Evolutionary conservation across 768 basidiomycete genomes (phyloP).

Genomic region (Rhizopogon vinicolor): DNA sequence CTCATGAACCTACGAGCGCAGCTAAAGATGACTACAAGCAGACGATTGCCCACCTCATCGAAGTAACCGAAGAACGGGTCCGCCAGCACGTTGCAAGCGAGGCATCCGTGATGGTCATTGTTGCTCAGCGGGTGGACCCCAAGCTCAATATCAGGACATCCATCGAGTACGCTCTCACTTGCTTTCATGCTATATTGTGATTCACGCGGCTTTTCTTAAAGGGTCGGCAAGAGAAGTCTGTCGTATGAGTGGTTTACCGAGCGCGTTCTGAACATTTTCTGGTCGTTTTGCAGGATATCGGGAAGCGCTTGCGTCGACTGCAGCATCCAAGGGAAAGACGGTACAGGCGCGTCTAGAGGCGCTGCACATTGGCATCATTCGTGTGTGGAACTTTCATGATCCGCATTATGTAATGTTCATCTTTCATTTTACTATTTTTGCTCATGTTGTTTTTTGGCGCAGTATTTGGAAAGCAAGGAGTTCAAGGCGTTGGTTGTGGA

Average conservation of each 20-base stretch:
- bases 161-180: not conserved
- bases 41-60: not conserved
- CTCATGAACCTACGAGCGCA: not conserved
- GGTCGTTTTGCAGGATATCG: conserved; percentile 12
- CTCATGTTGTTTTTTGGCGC: not conserved
- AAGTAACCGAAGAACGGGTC: not conserved
- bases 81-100: not conserved
- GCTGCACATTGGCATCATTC: conserved; percentile 14
- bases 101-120: not conserved
- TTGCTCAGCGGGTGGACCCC: conserved; percentile 1
- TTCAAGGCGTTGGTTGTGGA: not conserved
- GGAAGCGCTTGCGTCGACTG: conserved; percentile 7
- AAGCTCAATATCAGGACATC: conserved; percentile 1
- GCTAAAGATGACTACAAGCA: not conserved
- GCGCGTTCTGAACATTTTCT: not conserved
- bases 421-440: no score
- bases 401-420: not conserved
- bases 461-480: not conserved
- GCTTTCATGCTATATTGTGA: not conserved
- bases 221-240: conserved; percentile 1
- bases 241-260: not conserved
- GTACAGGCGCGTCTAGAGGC: conserved; percentile 9
- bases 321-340: conserved; percentile 4
- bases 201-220: not conserved
- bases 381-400: conserved; percentile 14